A percentile compares a stretch with the other conserved stretches of the same genome.
Evolutionary conservation across 2,329 filamentous ascomycete genomes (phyloP).

Genomic region (Furcasterigmium furcatum): DNA sequence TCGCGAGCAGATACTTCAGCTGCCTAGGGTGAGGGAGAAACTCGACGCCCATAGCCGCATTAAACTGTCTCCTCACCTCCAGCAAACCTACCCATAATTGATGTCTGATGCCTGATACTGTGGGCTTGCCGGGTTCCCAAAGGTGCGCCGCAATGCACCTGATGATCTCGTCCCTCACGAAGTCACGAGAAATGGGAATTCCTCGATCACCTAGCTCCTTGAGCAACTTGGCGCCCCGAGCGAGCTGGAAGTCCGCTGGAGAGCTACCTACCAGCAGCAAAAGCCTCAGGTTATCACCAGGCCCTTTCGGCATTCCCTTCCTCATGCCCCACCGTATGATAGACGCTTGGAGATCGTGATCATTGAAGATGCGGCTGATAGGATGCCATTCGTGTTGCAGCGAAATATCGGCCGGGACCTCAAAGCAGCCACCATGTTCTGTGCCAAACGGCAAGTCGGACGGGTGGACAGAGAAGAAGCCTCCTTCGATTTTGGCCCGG

Average conservation of each 20-base stretch:
- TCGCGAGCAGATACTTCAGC: no score
- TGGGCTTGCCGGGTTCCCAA: no score
- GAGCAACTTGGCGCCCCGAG: constrained; percentile 31
- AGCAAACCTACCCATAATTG: no score
- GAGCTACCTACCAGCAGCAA: no score
- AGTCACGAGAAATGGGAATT: constrained; percentile 23
- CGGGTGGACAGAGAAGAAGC: constrained; percentile 38
- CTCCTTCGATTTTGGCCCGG: constrained; percentile 17
- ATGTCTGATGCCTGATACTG: no score
- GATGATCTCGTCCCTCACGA: constrained; percentile 8
- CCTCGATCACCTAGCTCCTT: constrained; percentile 29
- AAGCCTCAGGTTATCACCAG: not conserved
- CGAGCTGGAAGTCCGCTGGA: constrained; percentile 25
- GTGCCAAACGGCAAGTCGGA: constrained; percentile 33
- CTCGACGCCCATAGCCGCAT: no score
- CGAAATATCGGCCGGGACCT: constrained; percentile 37
- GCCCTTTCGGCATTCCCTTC: constrained; percentile 21
- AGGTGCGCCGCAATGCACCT: constrained; percentile 3
- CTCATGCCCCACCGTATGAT: constrained; percentile 46
- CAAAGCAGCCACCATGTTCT: constrained; percentile 15
- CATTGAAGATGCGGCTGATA: constrained; percentile 40
- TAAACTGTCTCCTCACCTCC: no score
- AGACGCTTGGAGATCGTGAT: constrained; percentile 27
- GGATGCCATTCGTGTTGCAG: constrained; percentile 40
- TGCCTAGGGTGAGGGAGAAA: no score